Conservation (phyloP, 305 asterid genomes). For the Caryopteris hybrid region DNA sequence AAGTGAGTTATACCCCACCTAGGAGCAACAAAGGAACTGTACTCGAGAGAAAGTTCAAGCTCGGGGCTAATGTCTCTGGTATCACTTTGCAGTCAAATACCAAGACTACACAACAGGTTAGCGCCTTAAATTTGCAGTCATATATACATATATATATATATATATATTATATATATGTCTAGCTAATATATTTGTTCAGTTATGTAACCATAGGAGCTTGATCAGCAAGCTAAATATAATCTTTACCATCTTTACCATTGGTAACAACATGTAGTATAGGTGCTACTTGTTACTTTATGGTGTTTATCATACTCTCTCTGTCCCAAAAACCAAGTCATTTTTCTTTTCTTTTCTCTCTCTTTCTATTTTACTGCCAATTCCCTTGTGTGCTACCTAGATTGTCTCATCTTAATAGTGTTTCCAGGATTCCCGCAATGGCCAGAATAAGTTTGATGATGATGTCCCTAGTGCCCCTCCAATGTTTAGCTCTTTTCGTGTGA, state of each 20-base stretch:
- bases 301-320: too few species aligned
- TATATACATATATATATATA: too few species aligned
- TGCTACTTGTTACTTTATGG: background rate
- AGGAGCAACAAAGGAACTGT: constrained; percentile 18
- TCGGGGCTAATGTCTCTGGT: constrained; percentile 28
- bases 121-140: background rate
- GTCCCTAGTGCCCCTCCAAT: constrained; percentile 89
- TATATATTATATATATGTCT: too few species aligned
- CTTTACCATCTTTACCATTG: background rate
- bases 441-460: constrained; percentile 34
- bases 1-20: constrained; percentile 29
- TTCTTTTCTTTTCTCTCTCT: background rate
- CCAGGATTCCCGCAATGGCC: constrained; percentile 30
- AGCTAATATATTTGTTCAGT: background rate
- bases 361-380: background rate
- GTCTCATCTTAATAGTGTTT: constrained; percentile 14
- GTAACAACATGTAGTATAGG: background rate
- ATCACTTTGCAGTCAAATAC: constrained; percentile 23
- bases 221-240: background rate
- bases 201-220: background rate
- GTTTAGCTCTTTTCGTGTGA: constrained; percentile 22
- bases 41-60: constrained; percentile 22
- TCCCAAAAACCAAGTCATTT: too few species aligned
- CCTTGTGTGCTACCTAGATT: background rate
- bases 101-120: constrained; percentile 43